Base-by-base conservation (phyloP, 441 rosid genomes). In the Erodium texanum region DNA sequence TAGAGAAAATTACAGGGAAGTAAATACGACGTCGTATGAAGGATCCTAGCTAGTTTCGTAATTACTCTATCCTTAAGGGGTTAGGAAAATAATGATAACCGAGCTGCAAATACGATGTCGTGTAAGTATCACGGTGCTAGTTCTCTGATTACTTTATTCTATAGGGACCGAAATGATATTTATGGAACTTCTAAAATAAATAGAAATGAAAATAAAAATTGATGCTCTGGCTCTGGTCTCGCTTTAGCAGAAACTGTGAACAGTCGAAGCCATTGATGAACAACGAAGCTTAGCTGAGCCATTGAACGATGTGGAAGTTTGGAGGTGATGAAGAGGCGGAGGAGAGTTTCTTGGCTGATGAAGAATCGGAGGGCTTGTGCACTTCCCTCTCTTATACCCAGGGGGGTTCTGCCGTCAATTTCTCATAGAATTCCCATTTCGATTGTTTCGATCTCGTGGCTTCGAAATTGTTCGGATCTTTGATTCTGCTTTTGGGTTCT, bases 341-440 rank as follows among this genome's bases (percentile, higher is more conserved):
- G 19, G 87, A 85, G 73, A 72, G 73, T 29, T 77, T 87, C 59
- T 71, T 84, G 41, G 27, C 14, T 3, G 91, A 74, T 19, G 87
- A 87, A 62, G 89, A 86, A 74, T 83, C 88, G 18, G 89, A 86
- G n/a, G 87, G 85, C 62, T 29, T 80, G 62, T 87, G 82, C 62
- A 19, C 62, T 68, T 80, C 88, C 66, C 92, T 92, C 75, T 82
- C 94, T 69, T 5, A 77, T 18, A 80, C 81, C 41, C 97, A 89
- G 94, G 96, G 84, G 50, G n/a, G 1, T 22, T 23, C 8, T 19
- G 38, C 65, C 11, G 20, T 22, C 45, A 2, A 52, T 45, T 66
- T 29, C 64, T 68, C 56, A 20, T 62, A 18, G 1, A 54, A 1
- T 65, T 62, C 50, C 14, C n/a, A 43, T 36, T 32, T 38, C 54